Evolutionary conservation across 345 rosid genomes (phyloP).

Genomic region (Eucalyptus sideroxylon): DNA sequence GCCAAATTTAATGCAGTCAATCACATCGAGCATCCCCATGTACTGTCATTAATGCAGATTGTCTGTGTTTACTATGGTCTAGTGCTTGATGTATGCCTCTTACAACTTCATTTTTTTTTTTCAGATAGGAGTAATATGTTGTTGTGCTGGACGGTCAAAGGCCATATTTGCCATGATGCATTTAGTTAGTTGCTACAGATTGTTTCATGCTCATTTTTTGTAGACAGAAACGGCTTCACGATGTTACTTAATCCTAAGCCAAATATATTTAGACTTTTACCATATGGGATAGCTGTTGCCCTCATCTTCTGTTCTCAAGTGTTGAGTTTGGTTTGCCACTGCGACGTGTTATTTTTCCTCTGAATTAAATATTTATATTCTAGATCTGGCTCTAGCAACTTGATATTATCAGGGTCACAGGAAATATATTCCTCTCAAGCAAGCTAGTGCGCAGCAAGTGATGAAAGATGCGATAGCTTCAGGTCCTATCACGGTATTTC

Average conservation of each 20-base stretch:
- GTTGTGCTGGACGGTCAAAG: background rate
- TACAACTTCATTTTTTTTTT: background rate
- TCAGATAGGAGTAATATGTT: background rate
- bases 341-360: background rate
- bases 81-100: background rate
- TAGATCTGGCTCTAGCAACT: background rate
- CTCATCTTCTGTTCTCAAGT: background rate
- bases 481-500: conserved; percentile 49
- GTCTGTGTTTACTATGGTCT: background rate
- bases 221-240: background rate
- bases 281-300: background rate
- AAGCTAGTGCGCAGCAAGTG: conserved; percentile 72
- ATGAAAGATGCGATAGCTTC: conserved; percentile 47
- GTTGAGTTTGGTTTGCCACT: background rate
- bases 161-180: background rate
- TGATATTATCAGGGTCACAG: conserved; percentile 53
- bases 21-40: background rate
- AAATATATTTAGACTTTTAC: background rate
- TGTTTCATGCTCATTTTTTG: background rate
- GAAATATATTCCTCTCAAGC: conserved; percentile 66
- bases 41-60: background rate
- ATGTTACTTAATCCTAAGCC: background rate
- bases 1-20: background rate
- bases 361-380: background rate
- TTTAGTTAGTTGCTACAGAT: background rate